Base-by-base conservation (phyloP, 805 yeast genomes). In the Suhomyces sp. region DNA sequence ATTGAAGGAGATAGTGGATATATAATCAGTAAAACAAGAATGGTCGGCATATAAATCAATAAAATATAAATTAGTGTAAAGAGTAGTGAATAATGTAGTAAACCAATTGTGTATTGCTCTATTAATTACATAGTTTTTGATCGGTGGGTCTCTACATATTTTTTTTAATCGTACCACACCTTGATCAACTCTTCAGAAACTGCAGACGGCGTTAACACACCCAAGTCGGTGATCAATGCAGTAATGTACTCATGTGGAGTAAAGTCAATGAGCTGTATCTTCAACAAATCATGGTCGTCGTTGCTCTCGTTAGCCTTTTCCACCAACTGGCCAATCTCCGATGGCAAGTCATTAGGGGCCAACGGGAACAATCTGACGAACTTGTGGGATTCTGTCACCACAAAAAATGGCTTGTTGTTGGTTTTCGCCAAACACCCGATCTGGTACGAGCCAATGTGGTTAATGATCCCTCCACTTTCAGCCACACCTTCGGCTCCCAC, bases 401-500 rank as follows among this genome's bases (percentile, higher is more conserved):
- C 98, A 62, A 92, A 94, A 46, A 94, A 82, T 5, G 98, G 99
- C 67, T 90, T 93, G 66, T 90, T 88, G 55, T 96, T 88, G 54
- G 87, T 85, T 61, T 88, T 87, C 2, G 98, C 97, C 54, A 94
- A 73, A 46, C 94, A 93, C 40, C 97, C 97, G 47, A 93, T 87
- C 64, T 94, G 97, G 70, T 90, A 94, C 1, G 96, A 86, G 5
- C 99, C 99, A 56, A 94, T 86, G 60, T 88, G 92, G 70, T 94
- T 94, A 60, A 94, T 93, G 47, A 96, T 90, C 33, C 99, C 99
- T 52, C 99, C 99, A 67, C 96, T 87, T 74, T 94, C 99, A 3
- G 97, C 96, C 3, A 94, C 99, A 60, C 99, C 99, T 71, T 94
- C 99, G 1, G 99, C 99, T 51, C 99, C 99, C 59, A 94, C 94